phyloP scores from a whole-genome alignment of 352 stramenopile species.

The Elongisporangium undulatum region DNA sequence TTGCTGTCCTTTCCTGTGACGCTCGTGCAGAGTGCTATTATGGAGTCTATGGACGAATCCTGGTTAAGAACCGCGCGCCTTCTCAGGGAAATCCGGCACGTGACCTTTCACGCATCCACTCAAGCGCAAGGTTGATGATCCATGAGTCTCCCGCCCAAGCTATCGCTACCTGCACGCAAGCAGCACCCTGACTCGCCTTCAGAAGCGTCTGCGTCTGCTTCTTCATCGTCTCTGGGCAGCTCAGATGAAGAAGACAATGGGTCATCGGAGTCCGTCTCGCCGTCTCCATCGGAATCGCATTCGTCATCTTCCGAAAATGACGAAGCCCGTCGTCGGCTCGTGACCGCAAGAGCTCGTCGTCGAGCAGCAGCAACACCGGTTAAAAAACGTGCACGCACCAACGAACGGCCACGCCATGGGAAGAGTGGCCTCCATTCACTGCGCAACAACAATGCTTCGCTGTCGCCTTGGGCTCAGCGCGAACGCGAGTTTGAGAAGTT shows the following conservation, averaged over 20 bases:
- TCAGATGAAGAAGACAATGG: not conserved
- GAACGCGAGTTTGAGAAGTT: slow-evolving; percentile 82
- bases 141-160: not conserved
- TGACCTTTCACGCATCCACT: not conserved
- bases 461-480: slow-evolving; percentile 44
- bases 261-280: not conserved
- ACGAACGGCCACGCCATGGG: not conserved
- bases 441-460: not conserved
- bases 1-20: too few relatives aligned
- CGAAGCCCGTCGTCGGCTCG: not conserved
- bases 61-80: not conserved
- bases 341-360: not conserved
- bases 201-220: not conserved
- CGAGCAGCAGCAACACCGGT: not conserved
- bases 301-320: not conserved
- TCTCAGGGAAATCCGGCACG: too few relatives aligned
- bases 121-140: not conserved
- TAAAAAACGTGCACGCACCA: not conserved
- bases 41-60: not conserved
- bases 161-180: not conserved
- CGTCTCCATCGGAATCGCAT: not conserved
- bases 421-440: not conserved
- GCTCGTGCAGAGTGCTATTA: not conserved
- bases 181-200: not conserved
- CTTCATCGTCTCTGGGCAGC: not conserved